phyloP scores from a whole-genome alignment of 805 yeast species.

The Wickerhamiella musiphila region DNA sequence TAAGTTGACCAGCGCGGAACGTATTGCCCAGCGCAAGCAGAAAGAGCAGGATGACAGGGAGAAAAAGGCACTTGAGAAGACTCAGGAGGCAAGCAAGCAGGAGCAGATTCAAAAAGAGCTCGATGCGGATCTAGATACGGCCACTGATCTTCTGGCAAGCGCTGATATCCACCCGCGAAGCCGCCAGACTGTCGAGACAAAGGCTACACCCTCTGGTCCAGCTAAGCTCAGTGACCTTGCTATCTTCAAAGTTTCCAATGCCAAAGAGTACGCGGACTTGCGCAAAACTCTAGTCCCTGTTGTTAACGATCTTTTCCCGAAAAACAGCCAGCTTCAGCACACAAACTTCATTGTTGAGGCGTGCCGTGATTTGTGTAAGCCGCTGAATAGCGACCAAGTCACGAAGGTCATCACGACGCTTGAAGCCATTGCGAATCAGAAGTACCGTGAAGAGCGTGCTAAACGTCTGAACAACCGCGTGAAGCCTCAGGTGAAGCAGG shows the following conservation, averaged over 20 bases:
- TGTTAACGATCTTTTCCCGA: conserved; percentile 41
- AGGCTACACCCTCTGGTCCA: conserved; percentile 23
- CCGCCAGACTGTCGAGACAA: conserved; percentile 26
- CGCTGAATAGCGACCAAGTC: conserved; percentile 63
- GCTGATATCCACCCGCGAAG: conserved; percentile 23
- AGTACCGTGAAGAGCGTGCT: conserved; percentile 78
- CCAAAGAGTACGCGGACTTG: conserved; percentile 62
- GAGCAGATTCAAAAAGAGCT: conserved; percentile 65
- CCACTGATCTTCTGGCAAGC: conserved; percentile 83
- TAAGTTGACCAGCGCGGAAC: conserved; percentile 27
- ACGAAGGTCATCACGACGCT: conserved; percentile 76
- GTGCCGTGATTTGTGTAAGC: conserved; percentile 67
- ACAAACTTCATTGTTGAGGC: conserved; percentile 69
- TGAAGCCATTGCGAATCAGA: conserved; percentile 64
- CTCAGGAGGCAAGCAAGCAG: conserved; percentile 49
- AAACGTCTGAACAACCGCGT: conserved; percentile 81
- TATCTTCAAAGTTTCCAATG: conserved; percentile 66
- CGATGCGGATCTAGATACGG: conserved; percentile 75
- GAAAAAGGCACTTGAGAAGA: conserved; percentile 28
- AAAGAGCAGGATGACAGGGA: conserved; percentile 31
- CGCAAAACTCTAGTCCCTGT: conserved; percentile 54
- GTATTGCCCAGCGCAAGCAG: conserved; percentile 24
- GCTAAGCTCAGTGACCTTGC: conserved; percentile 28
- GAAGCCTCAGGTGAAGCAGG: conserved; percentile 69
- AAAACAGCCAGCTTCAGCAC: conserved; percentile 44